Base-by-base conservation (phyloP, 768 basidiomycete species). In the Kwoniella dejecticola region DNA sequence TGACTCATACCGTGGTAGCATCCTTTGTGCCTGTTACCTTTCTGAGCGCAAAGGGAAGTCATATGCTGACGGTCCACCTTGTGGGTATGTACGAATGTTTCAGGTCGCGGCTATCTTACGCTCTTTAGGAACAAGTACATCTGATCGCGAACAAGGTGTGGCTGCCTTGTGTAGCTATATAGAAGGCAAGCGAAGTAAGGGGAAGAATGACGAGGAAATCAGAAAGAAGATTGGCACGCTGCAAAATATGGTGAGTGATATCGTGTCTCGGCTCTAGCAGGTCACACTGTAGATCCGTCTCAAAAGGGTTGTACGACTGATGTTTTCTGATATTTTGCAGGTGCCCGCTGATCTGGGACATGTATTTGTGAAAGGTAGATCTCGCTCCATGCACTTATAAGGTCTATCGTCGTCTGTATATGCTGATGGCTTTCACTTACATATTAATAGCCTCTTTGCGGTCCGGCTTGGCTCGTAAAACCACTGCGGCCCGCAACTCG, bases 171-270 rank as follows among this genome's bases (percentile, higher is more conserved):
- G 60, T 21, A 29, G 26, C 5, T 63, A 63, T 46, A 49, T 63
- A 11, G 47, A 57, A 46, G 42, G 62, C 1, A 57, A 62, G 54
- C 44, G 30, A 23, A 30, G 11, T 19, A 55, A 41, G 17, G 60
- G 60, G 0, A 62, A 62, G 36, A 48, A 29, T 11, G 60, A 62
- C 12, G 36, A 55, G 6, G 60, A 62, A 23, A 33, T 62, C 0
- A 30, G 38, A 33, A 40, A 29, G 23, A 62, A 62, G 17, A 23
- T 62, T 10, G 36, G 5, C 2, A 23, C 27, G 4, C 6, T 62
- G 45, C 19, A 55, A 36, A 19, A 29, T 24, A 47, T 48, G 60
- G 60, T 62, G 45, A 49, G 60, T 49, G 23, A 2, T 13, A 42
- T 15, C 11, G 26, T 6, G 19, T 52, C 50, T 15, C 15, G 13